Evolutionary conservation across 2,329 filamentous ascomycete genomes (phyloP).

Genomic region (Alternaria ventricosa): DNA sequence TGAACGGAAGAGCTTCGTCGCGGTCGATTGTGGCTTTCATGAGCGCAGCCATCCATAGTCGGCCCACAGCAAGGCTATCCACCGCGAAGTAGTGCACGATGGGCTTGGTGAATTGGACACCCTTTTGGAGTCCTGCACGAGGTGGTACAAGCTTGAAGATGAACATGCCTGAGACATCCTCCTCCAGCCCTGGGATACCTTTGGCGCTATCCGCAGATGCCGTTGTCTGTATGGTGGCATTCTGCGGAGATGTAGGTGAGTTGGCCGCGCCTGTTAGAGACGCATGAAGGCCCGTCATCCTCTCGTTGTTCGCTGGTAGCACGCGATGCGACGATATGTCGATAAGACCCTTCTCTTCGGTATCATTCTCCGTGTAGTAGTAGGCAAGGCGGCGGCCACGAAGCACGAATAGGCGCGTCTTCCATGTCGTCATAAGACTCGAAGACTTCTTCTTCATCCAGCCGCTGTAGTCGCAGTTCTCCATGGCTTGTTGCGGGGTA

Average conservation of each 20-base stretch:
- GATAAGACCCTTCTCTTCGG: slow-evolving; percentile 92
- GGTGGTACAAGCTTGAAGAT: slow-evolving; percentile 98
- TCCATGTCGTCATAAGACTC: slow-evolving; percentile 97
- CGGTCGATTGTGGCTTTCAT: slow-evolving; percentile 99
- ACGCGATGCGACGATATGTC: slow-evolving; percentile 98
- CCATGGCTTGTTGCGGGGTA: slow-evolving; percentile 80
- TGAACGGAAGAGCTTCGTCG: slow-evolving; percentile 77
- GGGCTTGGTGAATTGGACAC: slow-evolving; percentile 96
- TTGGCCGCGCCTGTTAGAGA: slow-evolving; percentile 86
- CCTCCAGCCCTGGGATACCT: slow-evolving; percentile 34
- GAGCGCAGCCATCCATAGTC: slow-evolving; percentile 96
- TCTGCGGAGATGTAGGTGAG: slow-evolving; percentile 64
- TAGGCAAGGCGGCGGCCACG: slow-evolving; percentile 91
- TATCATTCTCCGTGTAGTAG: slow-evolving; percentile 93
- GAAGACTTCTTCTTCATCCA: slow-evolving; percentile 99
- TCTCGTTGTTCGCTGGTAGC: slow-evolving; percentile 90
- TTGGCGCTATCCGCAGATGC: slow-evolving; percentile 48
- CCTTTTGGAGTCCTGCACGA: slow-evolving; percentile 82
- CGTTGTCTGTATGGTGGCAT: slow-evolving; percentile 48
- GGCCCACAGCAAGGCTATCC: slow-evolving; percentile 84
- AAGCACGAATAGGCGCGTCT: slow-evolving; percentile 92
- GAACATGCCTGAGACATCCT: slow-evolving; percentile 73
- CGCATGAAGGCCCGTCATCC: slow-evolving; percentile 87
- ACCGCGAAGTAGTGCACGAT: slow-evolving; percentile 98
- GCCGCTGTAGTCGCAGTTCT: slow-evolving; percentile 87